A percentile compares a stretch with the other conserved stretches of the same genome.
Evolutionary conservation across 2,329 filamentous ascomycete genomes (phyloP).

Genomic region (Sclerotinia borealis): DNA sequence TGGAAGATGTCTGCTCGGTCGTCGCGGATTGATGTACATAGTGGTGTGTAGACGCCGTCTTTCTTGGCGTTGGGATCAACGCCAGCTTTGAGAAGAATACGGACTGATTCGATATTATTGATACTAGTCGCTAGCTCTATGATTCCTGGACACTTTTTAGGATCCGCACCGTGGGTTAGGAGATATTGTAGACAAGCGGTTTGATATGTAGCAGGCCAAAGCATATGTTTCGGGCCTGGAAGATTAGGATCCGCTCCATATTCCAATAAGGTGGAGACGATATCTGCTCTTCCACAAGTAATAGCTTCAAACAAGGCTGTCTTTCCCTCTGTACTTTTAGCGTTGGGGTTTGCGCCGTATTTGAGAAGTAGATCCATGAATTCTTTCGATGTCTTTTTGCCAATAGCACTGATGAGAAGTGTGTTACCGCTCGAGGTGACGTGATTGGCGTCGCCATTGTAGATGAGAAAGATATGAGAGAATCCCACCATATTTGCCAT

Average conservation of each 20-base stretch:
- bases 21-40: conserved; percentile 64
- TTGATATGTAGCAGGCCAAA: conserved; percentile 59
- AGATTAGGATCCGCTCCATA: conserved; percentile 61
- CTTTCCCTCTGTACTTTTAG: conserved; percentile 55
- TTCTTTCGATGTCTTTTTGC: conserved; percentile 47
- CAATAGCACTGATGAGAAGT: conserved; percentile 53
- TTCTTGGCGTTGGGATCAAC: conserved; percentile 57
- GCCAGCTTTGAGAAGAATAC: conserved; percentile 50
- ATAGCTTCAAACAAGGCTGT: conserved; percentile 60
- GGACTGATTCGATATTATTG: conserved; percentile 58
- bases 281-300: conserved; percentile 47
- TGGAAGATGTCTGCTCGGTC: conserved; percentile 56
- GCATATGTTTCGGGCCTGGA: conserved; percentile 61
- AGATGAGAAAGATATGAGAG: conserved; percentile 53
- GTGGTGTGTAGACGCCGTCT: conserved; percentile 61
- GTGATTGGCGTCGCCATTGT: conserved; percentile 53
- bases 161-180: conserved; percentile 52
- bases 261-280: conserved; percentile 48
- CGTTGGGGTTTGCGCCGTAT: conserved; percentile 53
- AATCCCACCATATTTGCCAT: conserved; percentile 49
- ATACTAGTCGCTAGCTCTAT: conserved; percentile 59
- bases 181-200: conserved; percentile 52
- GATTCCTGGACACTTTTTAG: conserved; percentile 53
- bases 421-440: conserved; percentile 53
- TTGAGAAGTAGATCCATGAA: conserved; percentile 54